Percentiles rank a stretch among this genome's conserved stretches.
Conservation (phyloP, 139 green algal species). For the Chlamydomonas incerta region DNA sequence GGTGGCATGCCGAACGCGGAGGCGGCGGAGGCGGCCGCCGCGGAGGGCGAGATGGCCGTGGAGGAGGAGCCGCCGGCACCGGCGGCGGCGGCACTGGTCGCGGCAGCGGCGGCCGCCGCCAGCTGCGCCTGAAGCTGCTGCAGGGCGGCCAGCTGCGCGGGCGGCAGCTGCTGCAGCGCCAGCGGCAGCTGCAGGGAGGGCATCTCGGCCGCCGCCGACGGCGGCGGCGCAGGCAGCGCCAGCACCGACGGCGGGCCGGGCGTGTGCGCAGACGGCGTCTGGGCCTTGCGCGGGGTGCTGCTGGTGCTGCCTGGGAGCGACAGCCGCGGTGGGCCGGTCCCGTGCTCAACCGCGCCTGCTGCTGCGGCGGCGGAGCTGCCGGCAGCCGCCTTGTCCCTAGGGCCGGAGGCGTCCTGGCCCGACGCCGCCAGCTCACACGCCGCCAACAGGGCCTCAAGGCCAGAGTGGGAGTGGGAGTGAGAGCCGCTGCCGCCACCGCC, state of each 20-base stretch:
- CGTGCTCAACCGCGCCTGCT: background rate
- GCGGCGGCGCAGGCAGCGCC: too few species aligned
- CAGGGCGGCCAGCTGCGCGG: background rate
- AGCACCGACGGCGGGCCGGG: background rate
- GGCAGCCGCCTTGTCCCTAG: background rate
- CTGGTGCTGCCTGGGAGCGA: constrained; percentile 12
- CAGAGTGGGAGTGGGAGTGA: background rate
- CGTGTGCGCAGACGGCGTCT: background rate
- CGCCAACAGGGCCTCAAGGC: constrained; percentile 39
- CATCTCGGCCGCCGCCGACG: background rate
- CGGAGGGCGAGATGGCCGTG: too few species aligned
- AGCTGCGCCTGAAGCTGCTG: background rate
- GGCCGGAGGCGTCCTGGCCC: constrained; percentile 25
- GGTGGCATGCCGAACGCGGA: too few species aligned
- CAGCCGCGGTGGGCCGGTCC: background rate
- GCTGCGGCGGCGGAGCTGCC: background rate
- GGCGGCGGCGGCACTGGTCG: too few species aligned
- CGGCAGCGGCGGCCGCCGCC: too few species aligned
- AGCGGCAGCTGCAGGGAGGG: too few species aligned
- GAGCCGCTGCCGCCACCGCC: background rate
- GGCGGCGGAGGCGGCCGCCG: too few species aligned
- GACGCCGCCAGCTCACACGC: constrained; percentile 44
- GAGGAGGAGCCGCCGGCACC: too few species aligned
- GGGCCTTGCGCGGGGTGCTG: background rate
- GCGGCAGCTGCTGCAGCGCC: too few species aligned